Conservation (phyloP, 306 rosid genomes). For the Sophora flavescens region DNA sequence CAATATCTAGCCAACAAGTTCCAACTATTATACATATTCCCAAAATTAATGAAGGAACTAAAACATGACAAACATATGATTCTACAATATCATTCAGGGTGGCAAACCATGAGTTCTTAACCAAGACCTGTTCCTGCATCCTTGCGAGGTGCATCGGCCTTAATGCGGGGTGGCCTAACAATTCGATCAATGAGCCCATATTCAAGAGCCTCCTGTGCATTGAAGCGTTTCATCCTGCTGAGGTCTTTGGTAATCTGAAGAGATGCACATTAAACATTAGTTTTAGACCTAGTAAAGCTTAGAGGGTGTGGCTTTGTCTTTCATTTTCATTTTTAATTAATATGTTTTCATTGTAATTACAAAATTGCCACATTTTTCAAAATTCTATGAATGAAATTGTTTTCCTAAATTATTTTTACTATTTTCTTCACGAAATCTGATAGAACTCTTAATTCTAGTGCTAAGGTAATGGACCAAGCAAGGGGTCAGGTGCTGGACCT, state of each 20-base stretch:
- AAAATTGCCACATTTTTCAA: neutral
- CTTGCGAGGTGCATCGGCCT: conserved; percentile 79
- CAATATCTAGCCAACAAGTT: conserved; percentile 40
- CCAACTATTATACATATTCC: conserved; percentile 43
- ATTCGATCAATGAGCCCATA: conserved; percentile 90
- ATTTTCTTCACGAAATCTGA: neutral
- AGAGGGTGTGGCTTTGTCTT: neutral
- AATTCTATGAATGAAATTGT: neutral
- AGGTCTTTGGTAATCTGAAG: conserved; percentile 77
- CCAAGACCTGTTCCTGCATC: conserved; percentile 85
- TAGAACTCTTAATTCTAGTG: too few relatives aligned
- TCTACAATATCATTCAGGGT: conserved; percentile 20
- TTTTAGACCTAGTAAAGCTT: conserved; percentile 31
- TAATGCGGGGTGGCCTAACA: conserved; percentile 80
- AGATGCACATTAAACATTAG: conserved; percentile 39
- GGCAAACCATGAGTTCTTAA: conserved; percentile 51
- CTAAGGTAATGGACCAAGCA: too few relatives aligned
- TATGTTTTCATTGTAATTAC: too few relatives aligned
- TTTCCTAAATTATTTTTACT: too few relatives aligned
- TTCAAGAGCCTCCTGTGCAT: conserved; percentile 87
- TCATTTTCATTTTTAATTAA: neutral
- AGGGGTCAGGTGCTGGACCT: too few relatives aligned
- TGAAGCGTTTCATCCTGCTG: conserved; percentile 72
- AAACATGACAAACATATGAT: conserved; percentile 28
- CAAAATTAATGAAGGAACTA: conserved; percentile 34